A percentile compares a stretch with the other conserved stretches of the same genome.
Evolutionary conservation across 208 protist genomes (phyloP).

Genomic region (Acanthamoeba divionensis): DNA sequence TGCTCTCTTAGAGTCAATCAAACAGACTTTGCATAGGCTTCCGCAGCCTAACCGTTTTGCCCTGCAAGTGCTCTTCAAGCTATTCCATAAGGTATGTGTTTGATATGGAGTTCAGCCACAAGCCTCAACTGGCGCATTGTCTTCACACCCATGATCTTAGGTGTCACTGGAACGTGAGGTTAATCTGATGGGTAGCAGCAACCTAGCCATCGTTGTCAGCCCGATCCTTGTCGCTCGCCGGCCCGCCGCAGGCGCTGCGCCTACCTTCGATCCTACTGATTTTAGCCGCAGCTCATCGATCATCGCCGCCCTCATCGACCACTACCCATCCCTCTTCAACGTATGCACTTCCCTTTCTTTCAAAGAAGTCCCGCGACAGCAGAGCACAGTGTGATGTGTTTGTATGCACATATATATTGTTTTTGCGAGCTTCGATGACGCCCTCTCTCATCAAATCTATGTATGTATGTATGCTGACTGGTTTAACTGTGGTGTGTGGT

Average conservation of each 20-base stretch:
- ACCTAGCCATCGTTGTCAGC: constrained; percentile 11
- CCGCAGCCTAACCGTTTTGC: constrained; percentile 15
- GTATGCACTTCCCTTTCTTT: not conserved
- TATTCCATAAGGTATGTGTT: not conserved
- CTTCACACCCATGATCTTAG: not conserved
- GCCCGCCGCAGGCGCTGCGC: not conserved
- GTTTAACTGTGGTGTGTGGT: too few relatives aligned
- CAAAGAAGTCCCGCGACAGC: too few relatives aligned
- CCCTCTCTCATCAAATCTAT: too few relatives aligned
- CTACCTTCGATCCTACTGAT: not conserved
- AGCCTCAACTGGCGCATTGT: not conserved
- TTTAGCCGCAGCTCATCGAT: not conserved
- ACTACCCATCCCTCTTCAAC: not conserved
- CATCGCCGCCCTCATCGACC: constrained; percentile 24
- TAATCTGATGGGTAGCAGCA: constrained; percentile 15
- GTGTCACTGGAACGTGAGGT: not conserved
- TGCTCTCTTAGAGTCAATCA: not conserved
- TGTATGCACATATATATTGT: too few relatives aligned
- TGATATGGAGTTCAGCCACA: not conserved
- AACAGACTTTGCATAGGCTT: not conserved
- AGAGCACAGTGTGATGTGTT: too few relatives aligned
- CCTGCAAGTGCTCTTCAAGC: constrained; percentile 42
- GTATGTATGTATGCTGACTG: too few relatives aligned
- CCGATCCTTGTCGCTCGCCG: not conserved
- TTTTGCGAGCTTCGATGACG: too few relatives aligned